Percentiles rank a stretch among this genome's conserved stretches.
Conservation (phyloP, 306 rosid species). For the Sicyos edulis region DNA sequence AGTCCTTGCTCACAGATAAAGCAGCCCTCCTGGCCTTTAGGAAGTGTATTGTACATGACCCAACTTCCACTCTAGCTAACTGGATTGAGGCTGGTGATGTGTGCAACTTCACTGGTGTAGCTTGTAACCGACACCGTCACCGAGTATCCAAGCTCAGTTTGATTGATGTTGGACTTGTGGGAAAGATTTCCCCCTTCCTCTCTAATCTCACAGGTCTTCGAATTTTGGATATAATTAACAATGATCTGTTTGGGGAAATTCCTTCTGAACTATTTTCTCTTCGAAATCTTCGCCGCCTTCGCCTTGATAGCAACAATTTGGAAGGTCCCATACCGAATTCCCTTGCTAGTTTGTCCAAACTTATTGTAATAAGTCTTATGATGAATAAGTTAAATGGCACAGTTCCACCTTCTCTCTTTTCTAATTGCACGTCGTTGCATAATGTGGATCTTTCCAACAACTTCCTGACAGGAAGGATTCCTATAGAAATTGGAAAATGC, state of each 20-base stretch:
- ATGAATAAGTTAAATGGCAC: conserved; percentile 34
- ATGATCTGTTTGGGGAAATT: conserved; percentile 37
- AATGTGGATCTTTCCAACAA: conserved; percentile 49
- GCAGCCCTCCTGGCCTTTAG: conserved; percentile 50
- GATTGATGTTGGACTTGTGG: conserved; percentile 31
- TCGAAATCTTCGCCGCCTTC: conserved; percentile 33
- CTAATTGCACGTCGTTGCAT: conserved; percentile 43
- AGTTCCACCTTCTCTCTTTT: conserved; percentile 48
- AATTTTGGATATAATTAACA: conserved; percentile 27
- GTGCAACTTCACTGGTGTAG: conserved; percentile 50
- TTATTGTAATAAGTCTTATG: conserved; percentile 25
- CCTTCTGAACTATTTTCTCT: conserved; percentile 46
- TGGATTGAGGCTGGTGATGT: conserved; percentile 48
- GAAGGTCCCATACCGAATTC: conserved; percentile 49
- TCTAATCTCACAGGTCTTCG: conserved; percentile 66
- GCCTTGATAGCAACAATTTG: conserved; percentile 37
- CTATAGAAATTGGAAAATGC: conserved; percentile 58
- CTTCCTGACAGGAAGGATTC: conserved; percentile 44
- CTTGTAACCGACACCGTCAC: conserved; percentile 34
- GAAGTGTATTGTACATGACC: conserved; percentile 37
- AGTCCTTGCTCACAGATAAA: conserved; percentile 41
- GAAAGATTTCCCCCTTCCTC: conserved; percentile 46
- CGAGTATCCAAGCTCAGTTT: conserved; percentile 39
- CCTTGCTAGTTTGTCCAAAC: conserved; percentile 38
- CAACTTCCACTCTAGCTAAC: conserved; percentile 38